Evolutionary conservation across 2,329 filamentous ascomycete genomes (phyloP).

Genomic region (Aspergillus eucalypticola): DNA sequence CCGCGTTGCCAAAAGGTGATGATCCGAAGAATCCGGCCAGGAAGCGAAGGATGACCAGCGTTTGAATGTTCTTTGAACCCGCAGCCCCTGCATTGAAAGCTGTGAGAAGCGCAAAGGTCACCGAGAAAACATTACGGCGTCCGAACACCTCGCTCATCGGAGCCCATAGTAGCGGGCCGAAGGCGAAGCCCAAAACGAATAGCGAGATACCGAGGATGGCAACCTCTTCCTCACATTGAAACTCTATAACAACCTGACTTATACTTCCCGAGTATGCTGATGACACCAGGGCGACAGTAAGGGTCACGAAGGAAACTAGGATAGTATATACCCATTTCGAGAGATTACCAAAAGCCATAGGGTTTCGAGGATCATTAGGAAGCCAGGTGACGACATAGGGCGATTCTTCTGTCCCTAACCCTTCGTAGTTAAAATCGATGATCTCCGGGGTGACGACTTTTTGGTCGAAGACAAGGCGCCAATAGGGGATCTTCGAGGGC

Average conservation of each 20-base stretch:
- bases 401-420: conserved; percentile 44
- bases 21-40: conserved; percentile 65
- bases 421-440: conserved; percentile 33
- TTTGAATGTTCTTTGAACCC: conserved; percentile 58
- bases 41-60: conserved; percentile 67
- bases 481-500: conserved; percentile 35
- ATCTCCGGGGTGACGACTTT: conserved; percentile 39
- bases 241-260: conserved; percentile 36
- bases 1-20: conserved; percentile 62
- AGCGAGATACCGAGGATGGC: conserved; percentile 48
- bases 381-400: conserved; percentile 49
- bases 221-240: conserved; percentile 39
- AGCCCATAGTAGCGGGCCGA: conserved; percentile 49
- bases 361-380: conserved; percentile 46
- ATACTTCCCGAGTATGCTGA: conserved; percentile 46
- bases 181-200: conserved; percentile 49
- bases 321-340: conserved; percentile 46
- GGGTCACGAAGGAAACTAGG: conserved; percentile 40
- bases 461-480: conserved; percentile 35
- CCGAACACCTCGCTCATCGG: conserved; percentile 42
- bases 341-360: conserved; percentile 34
- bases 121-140: conserved; percentile 37
- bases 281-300: conserved; percentile 46
- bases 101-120: conserved; percentile 48
- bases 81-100: conserved; percentile 65